A percentile compares a stretch with the other conserved stretches of the same genome.
These are phyloP conservation scores for Exophiala bonariae DNA, from an alignment of 2,329 filamentous ascomycete genomes.

Conservation along the genomic window DNA sequence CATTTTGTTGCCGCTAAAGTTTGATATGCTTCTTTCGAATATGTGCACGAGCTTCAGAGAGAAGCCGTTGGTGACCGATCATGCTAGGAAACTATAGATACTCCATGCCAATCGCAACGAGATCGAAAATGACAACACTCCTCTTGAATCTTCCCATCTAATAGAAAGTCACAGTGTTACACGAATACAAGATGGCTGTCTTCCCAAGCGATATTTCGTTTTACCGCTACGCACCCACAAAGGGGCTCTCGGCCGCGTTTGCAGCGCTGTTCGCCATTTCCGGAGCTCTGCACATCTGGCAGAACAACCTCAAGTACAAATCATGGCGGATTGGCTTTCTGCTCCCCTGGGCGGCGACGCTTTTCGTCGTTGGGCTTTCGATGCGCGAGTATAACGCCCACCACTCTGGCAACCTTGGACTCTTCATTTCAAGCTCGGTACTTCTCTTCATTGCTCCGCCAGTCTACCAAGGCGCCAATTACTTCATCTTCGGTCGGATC, in stretches of 20 bases:
- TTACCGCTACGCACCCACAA: slow-evolving; percentile 44
- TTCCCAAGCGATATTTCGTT: too few species aligned
- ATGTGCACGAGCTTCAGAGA: too few species aligned
- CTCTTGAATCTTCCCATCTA: too few species aligned
- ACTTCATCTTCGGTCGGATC: slow-evolving; percentile 54
- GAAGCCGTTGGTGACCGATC: too few species aligned
- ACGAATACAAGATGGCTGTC: too few species aligned
- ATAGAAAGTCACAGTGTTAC: too few species aligned
- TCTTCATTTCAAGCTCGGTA: slow-evolving; percentile 42
- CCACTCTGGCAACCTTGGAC: slow-evolving; percentile 35
- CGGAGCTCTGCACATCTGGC: slow-evolving; percentile 38
- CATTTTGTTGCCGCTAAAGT: too few species aligned
- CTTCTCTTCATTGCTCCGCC: slow-evolving; percentile 42
- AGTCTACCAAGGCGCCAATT: slow-evolving; percentile 48
- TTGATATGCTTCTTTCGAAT: too few species aligned
- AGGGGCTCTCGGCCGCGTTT: slow-evolving; percentile 43
- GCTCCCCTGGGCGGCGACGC: slow-evolving; percentile 41
- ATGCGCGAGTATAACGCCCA: slow-evolving; percentile 38
- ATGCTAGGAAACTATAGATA: too few species aligned
- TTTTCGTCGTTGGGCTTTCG: slow-evolving; percentile 42
- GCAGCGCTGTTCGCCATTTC: slow-evolving; percentile 41
- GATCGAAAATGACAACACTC: too few species aligned
- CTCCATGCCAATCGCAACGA: too few species aligned
- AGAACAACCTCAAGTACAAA: slow-evolving; percentile 40
- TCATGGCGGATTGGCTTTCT: slow-evolving; percentile 44